A percentile compares a stretch with the other conserved stretches of the same genome.
These are phyloP conservation scores for Mycosphaerella arachidis DNA, from an alignment of 2,329 filamentous ascomycete genomes.

Conservation along the genomic window DNA sequence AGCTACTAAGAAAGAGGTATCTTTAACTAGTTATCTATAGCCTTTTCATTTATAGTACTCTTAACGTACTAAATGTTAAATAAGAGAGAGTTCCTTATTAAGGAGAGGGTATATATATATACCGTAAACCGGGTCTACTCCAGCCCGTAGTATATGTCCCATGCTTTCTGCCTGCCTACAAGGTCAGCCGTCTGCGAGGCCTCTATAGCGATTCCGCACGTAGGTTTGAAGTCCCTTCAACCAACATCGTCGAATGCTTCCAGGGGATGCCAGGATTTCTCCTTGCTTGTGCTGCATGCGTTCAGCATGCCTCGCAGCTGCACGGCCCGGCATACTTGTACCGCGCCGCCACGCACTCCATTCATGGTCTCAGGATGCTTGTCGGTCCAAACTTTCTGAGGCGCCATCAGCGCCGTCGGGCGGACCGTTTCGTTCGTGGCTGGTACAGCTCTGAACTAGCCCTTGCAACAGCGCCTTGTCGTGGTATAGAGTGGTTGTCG, in stretches of 20 bases:
- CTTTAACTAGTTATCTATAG: too few species aligned
- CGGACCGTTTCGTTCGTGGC: slow-evolving; percentile 16
- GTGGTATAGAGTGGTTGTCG: background rate
- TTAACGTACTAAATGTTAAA: too few species aligned
- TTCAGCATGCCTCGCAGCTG: slow-evolving; percentile 9
- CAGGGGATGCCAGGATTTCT: background rate
- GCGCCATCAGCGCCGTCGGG: slow-evolving; percentile 17
- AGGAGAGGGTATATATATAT: too few species aligned
- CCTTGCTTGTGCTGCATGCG: background rate
- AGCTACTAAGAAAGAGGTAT: too few species aligned
- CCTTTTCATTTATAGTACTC: too few species aligned
- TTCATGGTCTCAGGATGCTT: slow-evolving; percentile 15
- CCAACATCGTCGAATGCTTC: background rate
- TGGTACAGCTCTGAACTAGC: slow-evolving; percentile 14
- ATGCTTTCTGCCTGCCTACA: too few species aligned
- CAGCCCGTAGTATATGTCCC: too few species aligned
- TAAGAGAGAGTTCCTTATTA: too few species aligned
- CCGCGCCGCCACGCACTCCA: slow-evolving; percentile 15
- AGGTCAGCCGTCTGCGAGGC: background rate
- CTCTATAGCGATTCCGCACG: background rate
- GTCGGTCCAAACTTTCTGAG: slow-evolving; percentile 14
- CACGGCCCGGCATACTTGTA: slow-evolving; percentile 13
- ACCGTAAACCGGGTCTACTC: too few species aligned
- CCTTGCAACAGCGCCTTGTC: slow-evolving; percentile 9
- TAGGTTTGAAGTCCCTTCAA: background rate